A percentile compares a stretch with the other conserved stretches of the same genome.
phyloP scores from a whole-genome alignment of 371 early-diverging fungal species.

The Paramicrosporidium saccamoebae region DNA sequence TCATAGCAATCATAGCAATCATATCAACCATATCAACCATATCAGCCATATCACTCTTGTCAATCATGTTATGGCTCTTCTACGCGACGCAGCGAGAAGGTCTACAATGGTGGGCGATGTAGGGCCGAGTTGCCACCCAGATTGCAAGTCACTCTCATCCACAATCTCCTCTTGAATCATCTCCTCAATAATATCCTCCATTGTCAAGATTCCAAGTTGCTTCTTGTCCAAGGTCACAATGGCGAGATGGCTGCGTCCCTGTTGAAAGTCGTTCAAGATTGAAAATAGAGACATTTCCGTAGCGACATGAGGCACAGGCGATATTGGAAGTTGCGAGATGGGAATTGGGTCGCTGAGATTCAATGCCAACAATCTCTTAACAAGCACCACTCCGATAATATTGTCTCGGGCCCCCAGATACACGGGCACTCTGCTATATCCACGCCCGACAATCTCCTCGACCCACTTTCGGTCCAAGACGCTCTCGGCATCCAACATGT shows the following conservation, averaged over 20 bases:
- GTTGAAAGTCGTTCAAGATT: conserved; percentile 70
- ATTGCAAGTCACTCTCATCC: conserved; percentile 73
- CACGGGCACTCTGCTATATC: conserved; percentile 71
- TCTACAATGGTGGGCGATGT: too few species aligned
- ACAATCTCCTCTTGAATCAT: conserved; percentile 58
- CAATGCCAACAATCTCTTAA: conserved; percentile 43
- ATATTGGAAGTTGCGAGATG: conserved; percentile 21
- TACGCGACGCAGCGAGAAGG: too few species aligned
- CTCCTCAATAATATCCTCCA: conserved; percentile 90
- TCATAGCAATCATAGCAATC: too few species aligned
- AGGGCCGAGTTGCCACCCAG: too few species aligned
- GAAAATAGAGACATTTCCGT: conserved; percentile 42
- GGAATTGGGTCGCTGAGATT: conserved; percentile 48
- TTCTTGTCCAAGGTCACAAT: conserved; percentile 4
- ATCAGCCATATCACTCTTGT: too few species aligned
- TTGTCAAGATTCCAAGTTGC: conserved; percentile 63
- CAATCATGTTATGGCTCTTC: too few species aligned
- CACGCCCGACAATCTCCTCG: conserved; percentile 32
- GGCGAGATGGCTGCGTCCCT: conserved; percentile 43
- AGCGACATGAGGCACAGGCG: conserved; percentile 30
- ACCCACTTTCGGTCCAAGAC: conserved; percentile 22
- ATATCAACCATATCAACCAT: too few species aligned
- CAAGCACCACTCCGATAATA: conserved; percentile 54
- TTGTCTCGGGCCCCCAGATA: conserved; percentile 18
- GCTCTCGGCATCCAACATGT: conserved; percentile 28